Percentiles rank a stretch among this genome's conserved stretches.
These are phyloP conservation scores for Rostrohypoxylon terebratum DNA, from an alignment of 495 filamentous ascomycete species.

Conservation along the genomic window DNA sequence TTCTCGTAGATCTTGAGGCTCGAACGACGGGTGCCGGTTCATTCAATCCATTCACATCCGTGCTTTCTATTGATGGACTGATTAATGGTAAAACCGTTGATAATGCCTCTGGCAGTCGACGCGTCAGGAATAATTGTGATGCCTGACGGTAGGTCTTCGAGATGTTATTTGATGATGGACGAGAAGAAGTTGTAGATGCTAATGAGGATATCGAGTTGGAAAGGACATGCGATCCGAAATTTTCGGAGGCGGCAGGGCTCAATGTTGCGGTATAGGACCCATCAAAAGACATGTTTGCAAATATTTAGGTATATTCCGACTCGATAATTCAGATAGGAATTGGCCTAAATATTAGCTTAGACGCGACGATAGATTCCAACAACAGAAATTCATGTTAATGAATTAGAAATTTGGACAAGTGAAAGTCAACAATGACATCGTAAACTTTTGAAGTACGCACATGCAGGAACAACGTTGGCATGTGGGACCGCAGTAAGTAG, in stretches of 20 bases:
- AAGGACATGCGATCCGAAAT: constrained; percentile 53
- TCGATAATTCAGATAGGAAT: constrained; percentile 26
- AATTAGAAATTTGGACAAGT: constrained; percentile 11
- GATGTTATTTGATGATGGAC: constrained; percentile 70
- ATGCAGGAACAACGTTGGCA: constrained; percentile 42
- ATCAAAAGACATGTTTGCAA: constrained; percentile 55
- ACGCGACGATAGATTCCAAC: constrained; percentile 27
- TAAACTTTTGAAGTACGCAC: constrained; percentile 22
- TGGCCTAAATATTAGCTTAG: constrained; percentile 27
- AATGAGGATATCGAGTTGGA: constrained; percentile 62
- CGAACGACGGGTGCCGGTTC: constrained; percentile 76
- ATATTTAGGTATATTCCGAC: constrained; percentile 11
- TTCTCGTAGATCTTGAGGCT: constrained; percentile 79
- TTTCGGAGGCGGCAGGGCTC: constrained; percentile 48
- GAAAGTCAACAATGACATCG: constrained; percentile 22
- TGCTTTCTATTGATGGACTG: constrained; percentile 55
- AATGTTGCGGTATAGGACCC: constrained; percentile 54
- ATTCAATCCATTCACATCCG: constrained; percentile 48
- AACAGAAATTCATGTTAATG: constrained; percentile 25
- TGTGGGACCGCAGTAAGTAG: constrained; percentile 45
- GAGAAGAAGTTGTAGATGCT: constrained; percentile 62
- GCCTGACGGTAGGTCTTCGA: constrained; percentile 90
- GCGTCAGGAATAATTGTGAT: constrained; percentile 90
- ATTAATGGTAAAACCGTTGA: constrained; percentile 84
- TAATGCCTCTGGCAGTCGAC: constrained; percentile 89